Conservation (phyloP, 345 rosid species). For the Eucalyptus marginata region DNA sequence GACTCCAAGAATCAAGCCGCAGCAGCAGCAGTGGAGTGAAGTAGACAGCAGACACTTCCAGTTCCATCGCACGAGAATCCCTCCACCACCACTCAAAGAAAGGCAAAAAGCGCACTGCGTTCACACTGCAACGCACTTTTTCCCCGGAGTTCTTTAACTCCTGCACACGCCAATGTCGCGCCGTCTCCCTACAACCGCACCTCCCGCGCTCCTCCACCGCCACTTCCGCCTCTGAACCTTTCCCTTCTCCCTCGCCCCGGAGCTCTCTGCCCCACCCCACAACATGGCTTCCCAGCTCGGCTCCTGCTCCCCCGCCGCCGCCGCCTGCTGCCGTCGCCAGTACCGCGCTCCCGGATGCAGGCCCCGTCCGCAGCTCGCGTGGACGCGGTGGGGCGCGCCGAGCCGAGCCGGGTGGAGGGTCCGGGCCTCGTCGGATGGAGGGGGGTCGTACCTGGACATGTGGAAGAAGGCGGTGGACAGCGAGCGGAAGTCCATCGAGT, state of each 20-base stretch:
- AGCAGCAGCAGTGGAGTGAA: not conserved
- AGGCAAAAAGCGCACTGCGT: too few species aligned
- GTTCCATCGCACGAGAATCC: not conserved
- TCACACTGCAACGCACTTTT: not conserved
- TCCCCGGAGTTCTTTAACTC: not conserved
- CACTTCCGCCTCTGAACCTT: not conserved
- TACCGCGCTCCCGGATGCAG: not conserved
- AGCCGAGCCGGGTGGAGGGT: constrained; percentile 1
- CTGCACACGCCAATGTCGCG: not conserved
- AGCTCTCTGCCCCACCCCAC: not conserved
- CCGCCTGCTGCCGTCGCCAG: not conserved
- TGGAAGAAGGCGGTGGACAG: constrained; percentile 78
- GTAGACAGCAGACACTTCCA: not conserved
- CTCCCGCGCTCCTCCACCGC: not conserved
- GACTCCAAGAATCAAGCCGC: not conserved
- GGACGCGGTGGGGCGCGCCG: constrained; percentile 14
- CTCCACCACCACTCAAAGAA: not conserved
- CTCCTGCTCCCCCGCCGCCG: not conserved
- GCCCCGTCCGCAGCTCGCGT: not conserved
- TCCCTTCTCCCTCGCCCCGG: not conserved
- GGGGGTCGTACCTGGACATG: constrained; percentile 64
- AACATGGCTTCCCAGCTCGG: not conserved
- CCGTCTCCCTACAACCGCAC: not conserved
- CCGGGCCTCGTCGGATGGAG: constrained; percentile 22
- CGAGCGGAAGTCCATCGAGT: constrained; percentile 52